Base-by-base conservation (phyloP, 331 rosid genomes). In the Pyrus hybrid region DNA sequence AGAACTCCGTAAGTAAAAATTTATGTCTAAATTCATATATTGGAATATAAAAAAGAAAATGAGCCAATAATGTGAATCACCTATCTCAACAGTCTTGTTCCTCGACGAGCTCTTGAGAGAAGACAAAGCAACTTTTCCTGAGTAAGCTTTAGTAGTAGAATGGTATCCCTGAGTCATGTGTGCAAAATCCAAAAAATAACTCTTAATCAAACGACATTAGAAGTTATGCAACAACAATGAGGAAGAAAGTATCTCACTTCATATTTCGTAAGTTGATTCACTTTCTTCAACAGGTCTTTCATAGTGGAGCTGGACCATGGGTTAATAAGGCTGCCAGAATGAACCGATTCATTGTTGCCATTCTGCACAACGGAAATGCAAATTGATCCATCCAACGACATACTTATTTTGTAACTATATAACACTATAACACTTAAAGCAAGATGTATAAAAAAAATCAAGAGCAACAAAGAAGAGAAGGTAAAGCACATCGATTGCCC, bases 11-110 rank as follows among this genome's bases (percentile, higher is more conserved):
- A 9, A 9, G 63, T 70, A 35, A 71, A 32, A 30, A 21, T 29
- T 3, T 26, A 22, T n/a, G 25, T 18, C 51, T 69, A 20, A 17
- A 65, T n/a, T 21, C 20, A 56, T 41, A 45, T 41, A 43, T 62
- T 58, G 20, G n/a, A 43, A 45, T 7, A 30, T 53, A 37, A 66
- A 23, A 66, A 70, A 17, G 53, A 58, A 11, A 62, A 16, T 7
- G 30, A 74, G 75, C 17, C 74, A 70, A 20, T 10, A 23, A 35
- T 23, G 82, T 78, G 51, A 74, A 72, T 84, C 60, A 94, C 98
- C 98, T 82, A 91, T 83, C 77, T 91, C 93, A 68, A 91, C 51
- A 75, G 78, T 81, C 83, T 90, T 94, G 73, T 93, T 93, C 86
- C 96, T 94, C 64, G 98, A 91, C 67, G 88, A 77, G 81, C 79